These are phyloP conservation scores for Plectosphaerella sp. DNA, from an alignment of 2,329 filamentous ascomycete genomes.

Conservation along the genomic window DNA sequence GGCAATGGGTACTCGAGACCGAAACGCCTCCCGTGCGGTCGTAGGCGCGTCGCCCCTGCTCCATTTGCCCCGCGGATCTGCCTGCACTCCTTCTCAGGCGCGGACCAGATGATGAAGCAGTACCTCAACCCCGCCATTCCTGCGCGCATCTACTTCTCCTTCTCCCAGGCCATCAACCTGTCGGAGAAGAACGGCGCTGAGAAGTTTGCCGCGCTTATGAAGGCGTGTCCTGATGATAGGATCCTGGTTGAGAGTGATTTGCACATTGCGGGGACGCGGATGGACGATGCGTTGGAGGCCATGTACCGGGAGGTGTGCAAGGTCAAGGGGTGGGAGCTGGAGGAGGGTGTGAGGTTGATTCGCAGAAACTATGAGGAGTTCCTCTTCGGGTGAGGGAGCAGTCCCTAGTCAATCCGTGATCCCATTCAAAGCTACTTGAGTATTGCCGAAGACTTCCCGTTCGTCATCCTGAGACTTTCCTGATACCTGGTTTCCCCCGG, in stretches of 20 bases:
- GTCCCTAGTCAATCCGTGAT: neutral
- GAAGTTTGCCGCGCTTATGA: slow-evolving; percentile 61
- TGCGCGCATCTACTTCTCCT: slow-evolving; percentile 78
- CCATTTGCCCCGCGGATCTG: slow-evolving; percentile 86
- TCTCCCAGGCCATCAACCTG: slow-evolving; percentile 81
- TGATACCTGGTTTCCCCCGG: no score
- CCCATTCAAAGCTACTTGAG: no score
- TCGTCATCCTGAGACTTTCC: no score
- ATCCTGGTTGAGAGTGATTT: slow-evolving; percentile 89
- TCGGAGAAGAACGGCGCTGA: slow-evolving; percentile 41
- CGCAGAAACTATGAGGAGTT: slow-evolving; percentile 75
- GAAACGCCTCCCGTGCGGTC: slow-evolving; percentile 1
- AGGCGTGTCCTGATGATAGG: slow-evolving; percentile 68
- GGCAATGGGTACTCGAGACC: slow-evolving; percentile 11
- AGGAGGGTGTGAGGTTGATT: slow-evolving; percentile 64
- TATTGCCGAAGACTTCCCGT: no score
- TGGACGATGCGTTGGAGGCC: slow-evolving; percentile 74
- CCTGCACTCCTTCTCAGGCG: slow-evolving; percentile 87
- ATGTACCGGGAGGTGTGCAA: slow-evolving; percentile 73
- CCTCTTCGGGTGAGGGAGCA: slow-evolving; percentile 54
- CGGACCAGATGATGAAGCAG: slow-evolving; percentile 68
- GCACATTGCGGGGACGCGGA: slow-evolving; percentile 72
- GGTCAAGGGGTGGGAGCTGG: slow-evolving; percentile 72
- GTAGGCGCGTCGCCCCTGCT: neutral
- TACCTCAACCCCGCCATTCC: slow-evolving; percentile 73